phyloP scores from a whole-genome alignment of 139 green algal genomes.

The Picocystis salinarum region DNA sequence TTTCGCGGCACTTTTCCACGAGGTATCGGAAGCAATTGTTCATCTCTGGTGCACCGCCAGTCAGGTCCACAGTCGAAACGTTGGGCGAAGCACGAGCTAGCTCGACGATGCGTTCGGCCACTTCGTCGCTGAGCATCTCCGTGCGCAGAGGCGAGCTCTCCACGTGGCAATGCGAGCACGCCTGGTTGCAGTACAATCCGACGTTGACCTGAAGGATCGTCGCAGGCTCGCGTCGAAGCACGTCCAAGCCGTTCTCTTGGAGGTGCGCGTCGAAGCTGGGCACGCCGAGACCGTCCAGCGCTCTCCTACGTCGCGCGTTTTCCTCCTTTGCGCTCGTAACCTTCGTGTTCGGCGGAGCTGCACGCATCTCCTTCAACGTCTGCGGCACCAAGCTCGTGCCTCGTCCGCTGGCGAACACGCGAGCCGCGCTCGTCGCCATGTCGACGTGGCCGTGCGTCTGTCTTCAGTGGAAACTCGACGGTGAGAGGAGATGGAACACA shows the following conservation, averaged over 20 bases:
- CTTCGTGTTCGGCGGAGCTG: too few species aligned
- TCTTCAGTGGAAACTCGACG: too few species aligned
- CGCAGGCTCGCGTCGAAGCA: slow-evolving; percentile 27
- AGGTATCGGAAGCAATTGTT: slow-evolving; percentile 45
- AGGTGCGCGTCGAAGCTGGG: too few species aligned
- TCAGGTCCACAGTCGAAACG: slow-evolving; percentile 71
- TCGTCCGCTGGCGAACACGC: too few species aligned
- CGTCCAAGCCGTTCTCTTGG: slow-evolving; percentile 11
- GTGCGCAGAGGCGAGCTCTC: slow-evolving; percentile 62
- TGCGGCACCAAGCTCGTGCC: too few species aligned
- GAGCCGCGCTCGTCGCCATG: too few species aligned
- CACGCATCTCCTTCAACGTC: too few species aligned
- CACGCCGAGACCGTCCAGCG: slow-evolving; percentile 36
- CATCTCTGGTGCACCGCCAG: slow-evolving; percentile 81
- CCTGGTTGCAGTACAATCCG: slow-evolving; percentile 95
- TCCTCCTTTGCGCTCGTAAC: too few species aligned
- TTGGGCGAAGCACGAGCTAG: slow-evolving; percentile 29
- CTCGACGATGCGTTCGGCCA: slow-evolving; percentile 41
- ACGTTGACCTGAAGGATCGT: slow-evolving; percentile 87
- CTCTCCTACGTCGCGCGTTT: slow-evolving; percentile 29
- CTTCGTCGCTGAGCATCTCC: slow-evolving; percentile 44
- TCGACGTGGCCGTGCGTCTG: too few species aligned
- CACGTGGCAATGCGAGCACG: slow-evolving; percentile 90
- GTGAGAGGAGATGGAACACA: too few species aligned
- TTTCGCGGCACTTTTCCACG: slow-evolving; percentile 36